phyloP scores from a whole-genome alignment of 1,284 basidiomycete species.

The Flammula alnicola region DNA sequence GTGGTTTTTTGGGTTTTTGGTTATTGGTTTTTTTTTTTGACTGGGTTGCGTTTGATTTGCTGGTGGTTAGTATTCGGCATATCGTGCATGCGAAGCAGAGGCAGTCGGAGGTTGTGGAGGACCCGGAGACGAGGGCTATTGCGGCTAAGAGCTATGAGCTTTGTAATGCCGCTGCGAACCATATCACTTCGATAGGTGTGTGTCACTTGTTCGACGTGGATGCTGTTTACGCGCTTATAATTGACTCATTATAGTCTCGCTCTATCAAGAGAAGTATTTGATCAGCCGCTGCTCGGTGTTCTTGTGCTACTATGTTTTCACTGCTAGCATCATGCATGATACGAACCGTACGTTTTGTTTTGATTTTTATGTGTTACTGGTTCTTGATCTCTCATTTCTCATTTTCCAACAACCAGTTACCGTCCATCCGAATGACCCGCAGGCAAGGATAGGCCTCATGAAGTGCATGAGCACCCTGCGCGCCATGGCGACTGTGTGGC shows the following conservation, averaged over 20 bases:
- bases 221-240: constrained; percentile 10
- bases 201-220: constrained; percentile 5
- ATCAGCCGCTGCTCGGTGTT: constrained; percentile 73
- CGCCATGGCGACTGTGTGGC: constrained; percentile 78
- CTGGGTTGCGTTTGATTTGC: too few species aligned
- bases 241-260: constrained; percentile 54
- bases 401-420: constrained; percentile 50
- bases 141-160: constrained; percentile 71
- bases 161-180: constrained; percentile 77
- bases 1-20: too few species aligned
- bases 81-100: constrained; percentile 24
- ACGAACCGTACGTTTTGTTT: constrained; percentile 53
- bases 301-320: constrained; percentile 83
- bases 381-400: not conserved
- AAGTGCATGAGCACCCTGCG: constrained; percentile 74
- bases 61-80: too few species aligned
- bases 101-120: constrained; percentile 43
- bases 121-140: constrained; percentile 53
- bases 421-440: constrained; percentile 66
- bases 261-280: constrained; percentile 67
- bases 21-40: too few species aligned
- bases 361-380: not conserved
- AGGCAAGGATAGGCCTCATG: constrained; percentile 64
- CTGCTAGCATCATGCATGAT: constrained; percentile 83
- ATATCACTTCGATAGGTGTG: constrained; percentile 76